Base-by-base conservation (phyloP, 2,329 filamentous ascomycete species). In the Calonectria ilicicola region DNA sequence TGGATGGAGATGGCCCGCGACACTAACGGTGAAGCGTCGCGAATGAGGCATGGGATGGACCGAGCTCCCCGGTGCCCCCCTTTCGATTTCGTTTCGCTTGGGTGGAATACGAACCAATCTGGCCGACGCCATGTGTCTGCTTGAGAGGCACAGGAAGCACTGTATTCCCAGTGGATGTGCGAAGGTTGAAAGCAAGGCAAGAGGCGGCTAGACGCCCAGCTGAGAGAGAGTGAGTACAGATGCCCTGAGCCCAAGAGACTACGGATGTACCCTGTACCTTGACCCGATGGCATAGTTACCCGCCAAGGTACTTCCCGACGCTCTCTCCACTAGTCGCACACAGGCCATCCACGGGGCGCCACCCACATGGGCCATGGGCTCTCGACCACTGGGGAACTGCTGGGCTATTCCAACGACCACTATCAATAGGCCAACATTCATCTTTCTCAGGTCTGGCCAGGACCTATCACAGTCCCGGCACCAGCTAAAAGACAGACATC, bases 201-300 rank as follows among this genome's bases (percentile, higher is more conserved):
- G 29, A 60, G 53, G 32, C 35, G 21, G 21, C n/a, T 29, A 40
- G 32, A 19, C 14, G 17, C n/a, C 7, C 32, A 26, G 53, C 29
- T 40, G 53, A 40, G 26, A 26, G 26, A 26, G 19, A n/a, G 23
- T 40, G 21, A 23, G 42, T 40, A 17, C 66, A 8, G 29, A 46
- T 40, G 53, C 26, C 42, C 56, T 51, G 27, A 64, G 46, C n/a
- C 44, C n/a, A 27, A 44, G 21, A 47, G 29, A 19, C 53, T 26
- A 35, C 56, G 47, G 56, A 63, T 63, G 66, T 69, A 69, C 58
- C 66, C 35, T 64, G 66, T 69, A 69, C 66, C 56, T 63, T 60
- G 53, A 40, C 56, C 66, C 27, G 66, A 26, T 46, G 56, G 29
- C 47, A 42, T 47, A 46, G 60, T 65, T 65, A 47, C 66, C 58